These are phyloP conservation scores for Penicillium palitans DNA, from an alignment of 2,329 filamentous ascomycete species.

Conservation along the genomic window DNA sequence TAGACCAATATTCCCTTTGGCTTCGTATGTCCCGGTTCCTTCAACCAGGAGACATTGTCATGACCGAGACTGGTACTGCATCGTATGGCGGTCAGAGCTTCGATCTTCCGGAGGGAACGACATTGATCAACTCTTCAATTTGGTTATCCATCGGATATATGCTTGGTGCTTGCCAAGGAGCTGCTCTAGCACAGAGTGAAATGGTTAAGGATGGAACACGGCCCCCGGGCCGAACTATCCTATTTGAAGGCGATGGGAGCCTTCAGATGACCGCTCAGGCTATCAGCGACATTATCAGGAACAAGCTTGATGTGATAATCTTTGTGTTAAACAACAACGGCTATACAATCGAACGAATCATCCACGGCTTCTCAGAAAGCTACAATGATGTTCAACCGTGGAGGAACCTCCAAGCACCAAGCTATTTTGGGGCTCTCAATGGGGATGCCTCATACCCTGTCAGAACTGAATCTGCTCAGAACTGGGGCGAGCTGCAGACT, in stretches of 20 bases:
- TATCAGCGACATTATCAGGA: constrained; percentile 77
- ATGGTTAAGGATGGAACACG: neutral
- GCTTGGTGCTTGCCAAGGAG: constrained; percentile 10
- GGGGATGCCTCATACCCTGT: neutral
- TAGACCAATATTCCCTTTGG: constrained; percentile 7
- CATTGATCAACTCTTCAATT: constrained; percentile 9
- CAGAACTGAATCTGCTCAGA: neutral
- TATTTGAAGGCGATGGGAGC: constrained; percentile 82
- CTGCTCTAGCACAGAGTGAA: constrained; percentile 3
- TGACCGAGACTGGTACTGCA: constrained; percentile 14
- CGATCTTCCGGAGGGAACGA: constrained; percentile 4
- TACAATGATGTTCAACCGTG: constrained; percentile 69
- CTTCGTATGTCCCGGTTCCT: constrained; percentile 3
- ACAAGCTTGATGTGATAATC: constrained; percentile 71
- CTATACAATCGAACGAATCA: constrained; percentile 72
- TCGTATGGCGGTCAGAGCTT: constrained; percentile 3
- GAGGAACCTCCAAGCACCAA: neutral
- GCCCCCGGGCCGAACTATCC: constrained; percentile 58
- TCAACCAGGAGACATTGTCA: constrained; percentile 8
- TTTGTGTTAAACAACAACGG: constrained; percentile 82
- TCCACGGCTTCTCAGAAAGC: constrained; percentile 71
- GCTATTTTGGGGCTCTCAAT: neutral
- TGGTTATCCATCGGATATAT: constrained; percentile 14
- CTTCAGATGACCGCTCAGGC: constrained; percentile 84
- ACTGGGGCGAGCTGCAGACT: neutral